Evolutionary conservation across 352 stramenopile species (phyloP).

Genomic region (Thalassiosira sp.): DNA sequence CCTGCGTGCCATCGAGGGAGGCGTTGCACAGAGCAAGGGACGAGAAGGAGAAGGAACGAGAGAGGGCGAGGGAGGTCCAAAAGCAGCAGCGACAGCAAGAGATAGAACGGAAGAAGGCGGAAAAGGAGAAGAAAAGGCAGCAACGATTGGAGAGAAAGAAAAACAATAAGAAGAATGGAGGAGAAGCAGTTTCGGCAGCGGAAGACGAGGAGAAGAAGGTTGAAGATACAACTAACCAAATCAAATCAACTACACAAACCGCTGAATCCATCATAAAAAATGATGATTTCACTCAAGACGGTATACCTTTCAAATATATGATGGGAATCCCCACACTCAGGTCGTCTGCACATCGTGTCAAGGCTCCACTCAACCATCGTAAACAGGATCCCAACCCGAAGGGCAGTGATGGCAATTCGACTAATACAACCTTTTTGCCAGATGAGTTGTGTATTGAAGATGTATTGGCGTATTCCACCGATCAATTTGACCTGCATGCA

Average conservation of each 20-base stretch:
- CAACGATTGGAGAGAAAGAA: conserved; percentile 21
- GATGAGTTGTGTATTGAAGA: conserved; percentile 49
- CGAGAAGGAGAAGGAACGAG: conserved; percentile 19
- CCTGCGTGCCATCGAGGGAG: conserved; percentile 41
- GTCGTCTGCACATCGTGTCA: conserved; percentile 75
- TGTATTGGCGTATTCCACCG: conserved; percentile 55
- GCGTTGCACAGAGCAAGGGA: conserved; percentile 21
- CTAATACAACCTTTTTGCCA: conserved; percentile 65
- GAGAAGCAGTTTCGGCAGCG: neutral
- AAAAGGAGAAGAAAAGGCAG: conserved; percentile 32
- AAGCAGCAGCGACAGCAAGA: conserved; percentile 20
- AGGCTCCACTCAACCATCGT: conserved; percentile 61
- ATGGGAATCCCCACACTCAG: conserved; percentile 75
- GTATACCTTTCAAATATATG: conserved; percentile 60
- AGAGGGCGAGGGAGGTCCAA: conserved; percentile 19
- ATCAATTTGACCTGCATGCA: conserved; percentile 59
- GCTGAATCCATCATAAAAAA: neutral
- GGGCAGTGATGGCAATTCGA: conserved; percentile 52
- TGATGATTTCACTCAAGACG: conserved; percentile 19
- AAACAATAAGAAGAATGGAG: neutral
- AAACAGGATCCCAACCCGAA: conserved; percentile 70
- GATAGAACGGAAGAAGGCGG: conserved; percentile 22
- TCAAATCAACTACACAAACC: neutral
- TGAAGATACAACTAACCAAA: neutral
- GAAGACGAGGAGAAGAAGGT: conserved; percentile 23